Evolutionary conservation across 2,329 filamentous ascomycete species (phyloP).

Genomic region (Aureobasidium zeae): DNA sequence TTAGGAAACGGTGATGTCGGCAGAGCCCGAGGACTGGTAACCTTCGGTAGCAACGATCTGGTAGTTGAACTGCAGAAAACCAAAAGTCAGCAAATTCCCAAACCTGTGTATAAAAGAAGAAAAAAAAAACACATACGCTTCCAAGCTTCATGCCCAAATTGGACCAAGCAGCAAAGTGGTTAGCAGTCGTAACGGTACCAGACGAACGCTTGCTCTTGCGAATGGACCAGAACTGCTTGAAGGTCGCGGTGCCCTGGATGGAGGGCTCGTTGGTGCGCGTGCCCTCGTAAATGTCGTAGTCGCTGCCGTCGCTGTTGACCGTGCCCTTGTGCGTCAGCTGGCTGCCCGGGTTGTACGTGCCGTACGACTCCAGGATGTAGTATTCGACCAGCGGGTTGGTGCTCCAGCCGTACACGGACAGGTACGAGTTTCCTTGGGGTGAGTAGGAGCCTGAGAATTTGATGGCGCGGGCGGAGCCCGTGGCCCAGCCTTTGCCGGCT

Average conservation of each 20-base stretch:
- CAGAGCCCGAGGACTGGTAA: conserved; percentile 32
- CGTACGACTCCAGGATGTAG: conserved; percentile 49
- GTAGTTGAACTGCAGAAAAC: conserved; percentile 32
- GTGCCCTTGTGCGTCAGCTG: conserved; percentile 42
- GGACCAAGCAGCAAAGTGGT: conserved; percentile 48
- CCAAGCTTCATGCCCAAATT: conserved; percentile 42
- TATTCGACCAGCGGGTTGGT: conserved; percentile 46
- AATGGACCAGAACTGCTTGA: conserved; percentile 48
- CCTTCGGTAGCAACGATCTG: conserved; percentile 43
- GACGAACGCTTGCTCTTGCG: conserved; percentile 41
- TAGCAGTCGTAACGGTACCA: conserved; percentile 42
- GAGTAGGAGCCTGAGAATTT: conserved; percentile 41
- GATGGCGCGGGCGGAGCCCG: conserved; percentile 42
- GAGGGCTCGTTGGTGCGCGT: conserved; percentile 39
- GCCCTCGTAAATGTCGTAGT: conserved; percentile 44
- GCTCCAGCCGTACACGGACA: conserved; percentile 52
- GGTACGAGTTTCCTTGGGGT: conserved; percentile 44
- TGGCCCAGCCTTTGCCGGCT: conserved; percentile 51
- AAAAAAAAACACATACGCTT: conserved; percentile 14
- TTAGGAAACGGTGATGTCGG: conserved; percentile 11
- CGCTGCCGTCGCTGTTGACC: conserved; percentile 43
- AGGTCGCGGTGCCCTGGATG: conserved; percentile 46
- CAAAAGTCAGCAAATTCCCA: neutral
- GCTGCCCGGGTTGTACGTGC: conserved; percentile 37
- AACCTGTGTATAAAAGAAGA: neutral